phyloP scores from a whole-genome alignment of 176 grass and related monocot species.

The Triticum urartu region DNA sequence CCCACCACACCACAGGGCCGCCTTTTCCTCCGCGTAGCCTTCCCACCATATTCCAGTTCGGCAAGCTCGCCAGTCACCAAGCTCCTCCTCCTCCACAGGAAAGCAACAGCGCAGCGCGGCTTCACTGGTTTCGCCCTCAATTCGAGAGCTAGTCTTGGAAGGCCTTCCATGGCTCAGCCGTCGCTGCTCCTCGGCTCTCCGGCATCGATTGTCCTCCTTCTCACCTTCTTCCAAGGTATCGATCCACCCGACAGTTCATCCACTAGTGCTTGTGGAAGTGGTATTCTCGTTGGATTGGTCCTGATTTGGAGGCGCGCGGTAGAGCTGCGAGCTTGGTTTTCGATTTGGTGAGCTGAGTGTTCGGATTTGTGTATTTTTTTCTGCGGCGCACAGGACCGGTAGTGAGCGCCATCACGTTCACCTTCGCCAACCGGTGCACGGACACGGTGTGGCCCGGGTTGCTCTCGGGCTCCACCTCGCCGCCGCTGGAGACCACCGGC shows the following conservation, averaged over 20 bases:
- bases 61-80: neutral
- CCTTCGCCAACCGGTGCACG: conserved; percentile 71
- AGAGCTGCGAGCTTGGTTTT: conserved; percentile 11
- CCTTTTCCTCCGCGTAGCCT: neutral
- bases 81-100: neutral
- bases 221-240: conserved; percentile 47
- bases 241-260: neutral
- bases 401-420: conserved; percentile 60
- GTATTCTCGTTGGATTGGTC: neutral
- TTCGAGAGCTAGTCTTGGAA: neutral
- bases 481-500: conserved; percentile 64
- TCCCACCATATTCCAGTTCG: too few relatives aligned
- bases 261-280: neutral
- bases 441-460: conserved; percentile 91
- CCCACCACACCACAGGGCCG: neutral
- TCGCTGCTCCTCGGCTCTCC: conserved; percentile 26
- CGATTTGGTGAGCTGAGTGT: neutral
- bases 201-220: conserved; percentile 28
- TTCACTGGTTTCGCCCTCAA: neutral
- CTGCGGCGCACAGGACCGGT: conserved; percentile 30
- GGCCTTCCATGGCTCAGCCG: conserved; percentile 5
- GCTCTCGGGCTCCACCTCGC: conserved; percentile 66
- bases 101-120: neutral
- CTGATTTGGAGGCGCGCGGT: neutral
- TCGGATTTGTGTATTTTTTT: neutral